Evolutionary conservation across 345 rosid species (phyloP), one percentile per base, ranked within the genome.

Genomic region (Conringia planisiliqua): DNA sequence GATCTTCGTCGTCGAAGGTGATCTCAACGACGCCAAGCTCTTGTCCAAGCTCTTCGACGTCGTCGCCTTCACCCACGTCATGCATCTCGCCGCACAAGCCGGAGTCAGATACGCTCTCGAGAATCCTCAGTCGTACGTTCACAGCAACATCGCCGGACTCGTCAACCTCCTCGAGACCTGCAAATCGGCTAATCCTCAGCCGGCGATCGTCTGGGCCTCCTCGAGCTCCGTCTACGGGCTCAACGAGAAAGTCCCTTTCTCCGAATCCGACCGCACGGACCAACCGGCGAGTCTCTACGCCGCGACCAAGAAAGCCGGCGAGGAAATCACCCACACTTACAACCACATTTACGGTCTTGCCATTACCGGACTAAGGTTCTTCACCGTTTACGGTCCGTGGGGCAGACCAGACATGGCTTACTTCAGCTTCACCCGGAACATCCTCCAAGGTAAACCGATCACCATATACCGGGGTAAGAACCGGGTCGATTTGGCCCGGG

Each of bases 351-450:
- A 90, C 82, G 97, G 97, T 2, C 82, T 90, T 7, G 82, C 97
- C 7, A 80, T 90, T 7, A 90, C 97, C 70, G 97, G 94, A 51
- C 75, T 90, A 6, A 75, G 95, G 42, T 91, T 91, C 70, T 91
- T 91, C 76, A 91, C 97, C 29, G 95, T 91, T 20, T 91, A 91
- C 76, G 95, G 97, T 0, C 95, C 97, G 0, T 91, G 95, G 95
- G 95, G 97, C 20, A 62, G 97, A 51, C 94, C 97, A 26, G 97
- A 91, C 61, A 91, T 91, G 97, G 97, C 97, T 12, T 91, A 91
- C 48, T 91, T 91, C 78, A 86, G 85, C 5, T 88, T 88, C 26
- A 86, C 90, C 2, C 58, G 82, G 56, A 85, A 86, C 20, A 90
- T 90, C 7, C 70, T 90, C 1, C 91, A 90, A 67, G 97, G 97